Evolutionary conservation across 2,329 filamentous ascomycete species (phyloP).

Genomic region (Dothistroma septosporum): DNA sequence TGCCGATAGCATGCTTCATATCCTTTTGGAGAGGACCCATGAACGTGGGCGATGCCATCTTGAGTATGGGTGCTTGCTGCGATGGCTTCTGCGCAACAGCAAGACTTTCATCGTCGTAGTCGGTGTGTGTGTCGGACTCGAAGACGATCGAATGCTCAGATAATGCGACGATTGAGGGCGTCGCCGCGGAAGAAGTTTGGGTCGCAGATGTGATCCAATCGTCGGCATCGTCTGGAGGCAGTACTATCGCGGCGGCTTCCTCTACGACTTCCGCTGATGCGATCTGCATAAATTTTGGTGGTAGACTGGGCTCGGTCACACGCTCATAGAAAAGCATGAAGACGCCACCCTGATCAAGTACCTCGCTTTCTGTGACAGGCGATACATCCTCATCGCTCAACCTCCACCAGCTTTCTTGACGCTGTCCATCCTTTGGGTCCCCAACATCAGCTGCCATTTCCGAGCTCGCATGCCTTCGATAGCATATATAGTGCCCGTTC

Average conservation of each 20-base stretch:
- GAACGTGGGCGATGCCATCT: slow-evolving; percentile 9
- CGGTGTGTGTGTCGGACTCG: slow-evolving; percentile 17
- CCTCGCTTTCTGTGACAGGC: slow-evolving; percentile 66
- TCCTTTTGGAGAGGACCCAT: slow-evolving; percentile 6
- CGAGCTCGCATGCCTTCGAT: slow-evolving; percentile 61
- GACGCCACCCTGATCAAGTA: slow-evolving; percentile 72
- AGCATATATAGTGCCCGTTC: slow-evolving; percentile 94
- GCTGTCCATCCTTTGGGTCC: slow-evolving; percentile 1
- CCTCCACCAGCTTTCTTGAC: slow-evolving; percentile 71
- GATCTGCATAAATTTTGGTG: not conserved
- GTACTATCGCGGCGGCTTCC: slow-evolving; percentile 15
- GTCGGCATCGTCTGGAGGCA: slow-evolving; percentile 18
- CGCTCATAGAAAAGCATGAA: slow-evolving; percentile 98
- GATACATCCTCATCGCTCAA: slow-evolving; percentile 85
- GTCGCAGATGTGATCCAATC: slow-evolving; percentile 17
- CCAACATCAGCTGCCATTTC: not conserved
- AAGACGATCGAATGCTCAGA: slow-evolving; percentile 18
- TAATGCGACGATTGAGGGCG: slow-evolving; percentile 18
- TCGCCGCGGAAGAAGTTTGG: slow-evolving; percentile 9
- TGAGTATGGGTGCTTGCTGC: slow-evolving; percentile 32
- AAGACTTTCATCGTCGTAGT: slow-evolving; percentile 1
- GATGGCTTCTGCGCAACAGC: not conserved
- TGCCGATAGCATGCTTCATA: slow-evolving; percentile 12
- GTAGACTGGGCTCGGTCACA: slow-evolving; percentile 7
- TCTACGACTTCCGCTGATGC: not conserved